phyloP scores from a whole-genome alignment of 2,329 filamentous ascomycete genomes.

The Zymoseptoria tritici region DNA sequence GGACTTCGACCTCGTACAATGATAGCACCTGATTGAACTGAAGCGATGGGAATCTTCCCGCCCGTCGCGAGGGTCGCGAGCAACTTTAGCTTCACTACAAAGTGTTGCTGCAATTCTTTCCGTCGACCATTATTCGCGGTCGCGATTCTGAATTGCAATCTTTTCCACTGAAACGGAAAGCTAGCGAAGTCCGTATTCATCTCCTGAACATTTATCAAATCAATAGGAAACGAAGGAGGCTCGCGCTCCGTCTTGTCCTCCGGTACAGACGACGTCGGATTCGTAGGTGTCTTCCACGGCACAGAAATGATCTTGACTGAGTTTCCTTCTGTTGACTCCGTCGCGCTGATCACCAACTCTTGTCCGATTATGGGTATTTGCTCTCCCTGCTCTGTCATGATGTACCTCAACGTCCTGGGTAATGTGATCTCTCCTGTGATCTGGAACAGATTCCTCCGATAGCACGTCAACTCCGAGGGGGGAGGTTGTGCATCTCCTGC shows the following conservation, averaged over 20 bases:
- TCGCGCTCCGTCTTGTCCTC: conserved; percentile 72
- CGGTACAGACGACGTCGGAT: conserved; percentile 57
- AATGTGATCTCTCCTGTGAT: conserved; percentile 84
- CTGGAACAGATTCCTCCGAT: conserved; percentile 90
- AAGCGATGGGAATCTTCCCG: conserved; percentile 71
- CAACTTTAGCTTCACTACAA: conserved; percentile 80
- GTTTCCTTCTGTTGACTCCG: conserved; percentile 90
- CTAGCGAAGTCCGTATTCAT: conserved; percentile 76
- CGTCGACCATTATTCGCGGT: conserved; percentile 93
- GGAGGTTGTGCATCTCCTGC: conserved; percentile 50
- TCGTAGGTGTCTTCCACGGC: conserved; percentile 92
- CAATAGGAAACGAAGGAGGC: conserved; percentile 71
- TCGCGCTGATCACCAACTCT: conserved; percentile 84
- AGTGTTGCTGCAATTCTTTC: conserved; percentile 94
- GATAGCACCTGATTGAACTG: conserved; percentile 80
- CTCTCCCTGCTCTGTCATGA: conserved; percentile 77
- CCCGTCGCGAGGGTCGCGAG: conserved; percentile 76
- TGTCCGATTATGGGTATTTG: conserved; percentile 73
- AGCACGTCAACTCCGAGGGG: conserved; percentile 85
- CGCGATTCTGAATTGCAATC: conserved; percentile 87
- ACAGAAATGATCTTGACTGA: conserved; percentile 91
- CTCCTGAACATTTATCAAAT: conserved; percentile 58
- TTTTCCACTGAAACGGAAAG: conserved; percentile 89
- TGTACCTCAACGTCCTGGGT: conserved; percentile 67
- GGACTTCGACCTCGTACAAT: conserved; percentile 91